Percentiles rank a stretch among this genome's conserved stretches.
Conservation (phyloP, 352 stramenopile species). For the Albugo laibachii region DNA sequence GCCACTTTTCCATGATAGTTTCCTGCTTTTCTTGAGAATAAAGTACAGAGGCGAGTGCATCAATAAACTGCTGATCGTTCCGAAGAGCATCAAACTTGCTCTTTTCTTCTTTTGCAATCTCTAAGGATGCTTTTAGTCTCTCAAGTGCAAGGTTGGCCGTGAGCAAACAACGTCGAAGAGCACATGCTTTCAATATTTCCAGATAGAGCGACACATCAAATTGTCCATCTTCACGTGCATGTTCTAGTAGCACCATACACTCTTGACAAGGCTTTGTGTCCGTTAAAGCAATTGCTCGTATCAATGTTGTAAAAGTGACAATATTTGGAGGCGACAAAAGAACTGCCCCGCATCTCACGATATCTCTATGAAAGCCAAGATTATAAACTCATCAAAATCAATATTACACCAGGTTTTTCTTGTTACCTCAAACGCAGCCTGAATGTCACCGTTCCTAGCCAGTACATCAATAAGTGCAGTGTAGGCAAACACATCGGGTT, state of each 20-base stretch:
- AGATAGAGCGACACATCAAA: slow-evolving; percentile 44
- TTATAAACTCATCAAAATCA: neutral
- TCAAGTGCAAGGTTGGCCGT: slow-evolving; percentile 1
- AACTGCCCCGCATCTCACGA: slow-evolving; percentile 33
- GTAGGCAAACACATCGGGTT: slow-evolving; percentile 64
- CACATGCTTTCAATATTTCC: slow-evolving; percentile 35
- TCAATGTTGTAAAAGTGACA: slow-evolving; percentile 53
- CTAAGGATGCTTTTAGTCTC: too few relatives aligned
- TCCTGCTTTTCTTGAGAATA: too few relatives aligned
- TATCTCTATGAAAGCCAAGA: slow-evolving; percentile 17
- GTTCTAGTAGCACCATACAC: slow-evolving; percentile 24
- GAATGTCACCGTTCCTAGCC: slow-evolving; percentile 23
- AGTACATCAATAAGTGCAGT: slow-evolving; percentile 63
- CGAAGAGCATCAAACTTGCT: too few relatives aligned
- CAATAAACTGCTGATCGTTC: too few relatives aligned
- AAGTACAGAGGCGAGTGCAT: too few relatives aligned
- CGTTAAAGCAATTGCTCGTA: slow-evolving; percentile 14
- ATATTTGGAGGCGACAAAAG: slow-evolving; percentile 47
- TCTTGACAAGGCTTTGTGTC: slow-evolving; percentile 14
- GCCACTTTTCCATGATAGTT: too few relatives aligned
- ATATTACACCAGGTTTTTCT: neutral
- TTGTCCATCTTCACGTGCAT: slow-evolving; percentile 23
- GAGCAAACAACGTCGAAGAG: too few relatives aligned
- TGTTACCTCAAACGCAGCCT: slow-evolving; percentile 21
- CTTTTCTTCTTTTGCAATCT: too few relatives aligned